Evolutionary conservation across 768 basidiomycete genomes (phyloP).

Genomic region (Xanthoconium stramineum): DNA sequence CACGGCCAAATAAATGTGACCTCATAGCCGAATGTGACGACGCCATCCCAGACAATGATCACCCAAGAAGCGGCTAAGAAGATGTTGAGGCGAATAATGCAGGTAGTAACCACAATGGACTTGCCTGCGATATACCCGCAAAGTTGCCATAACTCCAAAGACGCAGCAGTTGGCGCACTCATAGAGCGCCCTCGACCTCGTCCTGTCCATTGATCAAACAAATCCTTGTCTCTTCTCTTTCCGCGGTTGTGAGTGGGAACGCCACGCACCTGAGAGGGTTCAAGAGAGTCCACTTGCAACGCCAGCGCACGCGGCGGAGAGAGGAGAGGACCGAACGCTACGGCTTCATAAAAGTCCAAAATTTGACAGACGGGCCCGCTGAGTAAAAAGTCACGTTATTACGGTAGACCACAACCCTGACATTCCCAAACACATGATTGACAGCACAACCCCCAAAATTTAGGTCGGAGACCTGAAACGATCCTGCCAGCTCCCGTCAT

Average conservation of each 20-base stretch:
- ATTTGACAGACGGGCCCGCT: too few relatives aligned
- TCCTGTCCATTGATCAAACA: too few relatives aligned
- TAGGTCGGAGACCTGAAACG: too few relatives aligned
- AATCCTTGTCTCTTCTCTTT: too few relatives aligned
- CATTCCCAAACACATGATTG: too few relatives aligned
- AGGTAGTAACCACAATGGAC: background rate
- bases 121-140: conserved; percentile 8
- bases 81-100: background rate
- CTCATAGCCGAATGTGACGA: conserved; percentile 16
- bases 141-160: background rate
- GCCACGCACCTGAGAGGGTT: background rate
- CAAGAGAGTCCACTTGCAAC: background rate
- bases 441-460: too few relatives aligned
- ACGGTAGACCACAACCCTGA: too few relatives aligned
- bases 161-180: background rate
- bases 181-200: conserved; percentile 2
- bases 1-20: conserved; percentile 22
- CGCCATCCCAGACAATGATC: conserved; percentile 18
- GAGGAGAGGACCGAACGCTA: background rate
- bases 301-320: background rate
- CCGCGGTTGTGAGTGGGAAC: background rate
- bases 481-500: too few relatives aligned
- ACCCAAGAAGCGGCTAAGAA: conserved; percentile 8
- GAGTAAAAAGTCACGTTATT: too few relatives aligned
- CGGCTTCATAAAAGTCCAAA: too few relatives aligned